Percentiles rank a stretch among this genome's conserved stretches.
Evolutionary conservation across 768 basidiomycete species (phyloP).

Genomic region (Pisolithus albus): DNA sequence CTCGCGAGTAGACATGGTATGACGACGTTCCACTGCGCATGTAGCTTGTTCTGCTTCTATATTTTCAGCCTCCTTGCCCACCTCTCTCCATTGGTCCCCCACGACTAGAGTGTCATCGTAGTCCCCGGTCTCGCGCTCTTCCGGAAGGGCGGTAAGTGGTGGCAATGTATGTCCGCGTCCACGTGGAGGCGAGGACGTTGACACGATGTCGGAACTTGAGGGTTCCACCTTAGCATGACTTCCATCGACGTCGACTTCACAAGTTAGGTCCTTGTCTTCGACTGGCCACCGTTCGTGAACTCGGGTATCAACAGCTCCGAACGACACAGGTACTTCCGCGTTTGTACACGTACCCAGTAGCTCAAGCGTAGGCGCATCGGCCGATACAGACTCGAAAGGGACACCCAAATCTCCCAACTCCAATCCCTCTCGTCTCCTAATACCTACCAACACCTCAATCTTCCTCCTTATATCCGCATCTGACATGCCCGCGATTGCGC

Average conservation of each 20-base stretch:
- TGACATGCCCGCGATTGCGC: conserved; percentile 22
- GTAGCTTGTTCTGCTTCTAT: conserved; percentile 1
- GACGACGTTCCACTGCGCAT: conserved; percentile 19
- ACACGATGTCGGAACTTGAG: conserved; percentile 24
- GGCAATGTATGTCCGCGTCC: conserved; percentile 4
- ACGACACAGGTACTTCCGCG: too few relatives aligned
- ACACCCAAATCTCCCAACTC: conserved; percentile 25
- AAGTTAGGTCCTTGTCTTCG: too few relatives aligned
- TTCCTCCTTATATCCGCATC: conserved; percentile 42
- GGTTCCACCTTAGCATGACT: conserved; percentile 5
- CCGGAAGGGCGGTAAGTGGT: conserved; percentile 19
- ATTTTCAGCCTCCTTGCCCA: conserved; percentile 8
- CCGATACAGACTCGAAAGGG: conserved; percentile 14
- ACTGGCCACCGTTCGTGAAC: too few relatives aligned
- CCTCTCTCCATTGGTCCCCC: background rate
- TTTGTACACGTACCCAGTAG: background rate
- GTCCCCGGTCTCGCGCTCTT: conserved; percentile 25
- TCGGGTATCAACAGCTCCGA: too few relatives aligned
- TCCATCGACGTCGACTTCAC: too few relatives aligned
- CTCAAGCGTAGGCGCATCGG: conserved; percentile 21
- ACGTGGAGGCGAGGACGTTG: conserved; percentile 2
- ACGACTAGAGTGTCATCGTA: conserved; percentile 6
- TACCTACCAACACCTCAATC: conserved; percentile 58
- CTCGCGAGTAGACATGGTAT: conserved; percentile 1
- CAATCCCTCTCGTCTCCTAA: conserved; percentile 28